These are phyloP conservation scores for Fagopyrum tataricum DNA, from an alignment of 148 eudicot species.

Conservation along the genomic window DNA sequence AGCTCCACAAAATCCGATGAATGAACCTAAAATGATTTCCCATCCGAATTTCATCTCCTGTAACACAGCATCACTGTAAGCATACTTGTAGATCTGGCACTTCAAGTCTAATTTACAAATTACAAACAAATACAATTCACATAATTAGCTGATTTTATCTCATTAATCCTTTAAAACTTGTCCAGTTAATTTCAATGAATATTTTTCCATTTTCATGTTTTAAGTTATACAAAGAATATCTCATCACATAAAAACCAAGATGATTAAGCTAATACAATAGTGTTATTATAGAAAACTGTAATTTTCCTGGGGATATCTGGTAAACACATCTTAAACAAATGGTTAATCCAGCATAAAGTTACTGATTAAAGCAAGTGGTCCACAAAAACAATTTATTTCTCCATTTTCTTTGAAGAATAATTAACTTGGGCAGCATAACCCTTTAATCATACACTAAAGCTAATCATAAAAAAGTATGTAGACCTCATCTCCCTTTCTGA, in stretches of 20 bases:
- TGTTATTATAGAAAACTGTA: background rate
- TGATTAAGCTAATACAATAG: background rate
- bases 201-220: background rate
- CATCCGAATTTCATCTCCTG: slow-evolving; percentile 84
- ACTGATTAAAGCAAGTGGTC: background rate
- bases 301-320: background rate
- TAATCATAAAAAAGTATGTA: background rate
- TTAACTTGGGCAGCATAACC: background rate
- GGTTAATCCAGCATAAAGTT: background rate
- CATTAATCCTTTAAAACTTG: background rate
- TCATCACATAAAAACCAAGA: background rate
- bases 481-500: background rate
- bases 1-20: slow-evolving; percentile 82
- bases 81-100: slow-evolving; percentile 8
- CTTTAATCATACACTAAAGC: background rate
- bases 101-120: background rate
- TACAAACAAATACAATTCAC: background rate
- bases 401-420: background rate
- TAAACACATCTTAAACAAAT: slow-evolving; percentile 4
- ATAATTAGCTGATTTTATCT: background rate
- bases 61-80: background rate
- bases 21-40: slow-evolving; percentile 54
- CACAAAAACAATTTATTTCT: background rate
- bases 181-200: background rate
- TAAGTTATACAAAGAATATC: background rate